Evolutionary conservation across 768 basidiomycete species (phyloP), one percentile per base, ranked within the genome.

Genomic region (Lanmaoa rubissima): DNA sequence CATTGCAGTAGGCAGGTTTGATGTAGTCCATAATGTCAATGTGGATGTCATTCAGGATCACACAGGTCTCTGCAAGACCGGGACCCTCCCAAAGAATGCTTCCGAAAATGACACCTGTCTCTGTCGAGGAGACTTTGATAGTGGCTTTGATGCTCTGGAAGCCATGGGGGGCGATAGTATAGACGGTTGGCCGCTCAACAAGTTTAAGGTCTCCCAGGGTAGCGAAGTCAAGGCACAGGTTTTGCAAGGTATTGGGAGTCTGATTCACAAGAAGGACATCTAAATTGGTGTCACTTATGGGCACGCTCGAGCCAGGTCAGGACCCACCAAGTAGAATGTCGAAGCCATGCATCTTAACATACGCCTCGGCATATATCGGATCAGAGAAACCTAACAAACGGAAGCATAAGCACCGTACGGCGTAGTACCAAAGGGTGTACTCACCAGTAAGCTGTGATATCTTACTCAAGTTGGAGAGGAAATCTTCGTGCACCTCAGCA

Each of bases 141-240:
- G 97, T 98, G 17, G 95, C 94, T 71, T 98, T 98, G 77, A 98
- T 94, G 69, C 88, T 94, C 74, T 97, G 96, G 89, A 98, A 99
- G 19, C 92, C 90, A 66, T 98, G 93, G 0, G 96, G 97, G 1
- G 86, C 96, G 40, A 98, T 82, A 0, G 95, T 98, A 66, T 95
- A 92, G 8, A 94, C 88, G 1, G 91, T 79, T 2, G 97, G 95
- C n/a, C 94, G 82, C 70, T 98, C 97, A 21, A 98, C 93, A 13
- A 99, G 87, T 72, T 98, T 98, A 51, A 99, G 81, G 67, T 98
- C 97, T 24, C 96, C 97, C 3, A 99, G 78, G 3, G 97, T 98
- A 0, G 97, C 94, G 65, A 99, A 98, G 72, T 99, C 97, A 53
- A 98, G 80, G 67, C 94, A 95, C 4, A 99, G 84, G 70, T 97